Conservation (phyloP, 768 basidiomycete genomes). For the Leccinum incarnatum region DNA sequence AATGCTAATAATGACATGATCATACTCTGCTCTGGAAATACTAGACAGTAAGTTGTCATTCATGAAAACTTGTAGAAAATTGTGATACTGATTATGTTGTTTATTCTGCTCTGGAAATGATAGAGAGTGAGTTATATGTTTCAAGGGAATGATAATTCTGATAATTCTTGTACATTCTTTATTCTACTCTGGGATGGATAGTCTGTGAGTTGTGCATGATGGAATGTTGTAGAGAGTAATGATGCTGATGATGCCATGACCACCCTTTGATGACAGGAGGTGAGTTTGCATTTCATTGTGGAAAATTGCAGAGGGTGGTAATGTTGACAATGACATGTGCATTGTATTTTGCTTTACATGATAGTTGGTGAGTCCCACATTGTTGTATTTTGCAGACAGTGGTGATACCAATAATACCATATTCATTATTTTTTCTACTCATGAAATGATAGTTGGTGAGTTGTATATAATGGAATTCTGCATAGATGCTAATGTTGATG, state of each 20-base stretch:
- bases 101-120: not conserved
- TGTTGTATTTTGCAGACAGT: not conserved
- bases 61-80: not conserved
- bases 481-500: not conserved
- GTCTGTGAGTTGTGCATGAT: not conserved
- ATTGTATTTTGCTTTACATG: not conserved
- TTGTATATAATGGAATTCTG: not conserved
- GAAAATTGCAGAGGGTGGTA: not conserved
- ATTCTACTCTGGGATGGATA: not conserved
- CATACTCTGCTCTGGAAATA: not conserved
- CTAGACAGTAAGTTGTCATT: not conserved
- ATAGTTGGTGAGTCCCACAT: not conserved
- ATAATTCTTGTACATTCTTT: not conserved
- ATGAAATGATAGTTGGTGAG: not conserved
- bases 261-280: not conserved
- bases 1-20: not conserved
- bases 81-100: not conserved
- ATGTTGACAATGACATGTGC: not conserved
- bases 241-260: not conserved
- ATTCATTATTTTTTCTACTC: not conserved
- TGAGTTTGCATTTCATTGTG: not conserved
- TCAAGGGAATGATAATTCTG: too few relatives aligned
- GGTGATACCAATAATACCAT: not conserved
- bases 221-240: not conserved
- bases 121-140: not conserved